Base-by-base conservation (phyloP, 139 green algal genomes). In the Tetraselmis striata region DNA sequence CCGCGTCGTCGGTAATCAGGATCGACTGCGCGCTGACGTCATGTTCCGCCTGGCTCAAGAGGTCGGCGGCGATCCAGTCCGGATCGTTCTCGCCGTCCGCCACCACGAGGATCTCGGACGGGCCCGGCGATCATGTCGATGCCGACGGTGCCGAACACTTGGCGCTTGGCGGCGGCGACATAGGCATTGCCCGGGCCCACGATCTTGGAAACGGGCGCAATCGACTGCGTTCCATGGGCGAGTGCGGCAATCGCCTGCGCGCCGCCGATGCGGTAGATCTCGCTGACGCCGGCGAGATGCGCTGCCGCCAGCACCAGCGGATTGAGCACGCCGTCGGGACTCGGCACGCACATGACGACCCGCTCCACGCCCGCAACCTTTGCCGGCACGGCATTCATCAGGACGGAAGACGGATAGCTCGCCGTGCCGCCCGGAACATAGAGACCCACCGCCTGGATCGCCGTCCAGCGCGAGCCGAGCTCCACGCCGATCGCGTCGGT, bases 111-210 rank as follows among this genome's bases (percentile, higher is more conserved):
- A 99, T 95, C 90, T 96, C 93, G 28, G 77, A 86, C 28, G 31
- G 93, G 92, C n/a, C 95, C 95, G 5, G 95, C 96, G 1, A 96
- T 95, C 96, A 99, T 99, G 91, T 99, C 96, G 83, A 99, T 99
- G 77, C 92, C 89, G 23, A 99, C 84, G 95, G 98, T 98, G 96
- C 96, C 45, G 5, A 5, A 5, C 11, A 67, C 11, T 67, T 67
- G 82, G 96, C 92, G 86, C 91, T 98, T 98, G 82, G 94, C 94
- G 0, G 92, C 94, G 5, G 94, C 97, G 67, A 98, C 94, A 79
- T 91, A 98, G 91, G 97, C 94, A 89, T 98, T 98, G 84, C 94
- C 94, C 0, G 94, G 94, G 0, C 94, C 94, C 28, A 94, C 81
- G 32, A 98, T 92, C 87, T 98, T 98, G 85, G 98, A 87, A 29